Evolutionary conservation across 768 basidiomycete species (phyloP).

Genomic region (Cystobasidium ongulense): DNA sequence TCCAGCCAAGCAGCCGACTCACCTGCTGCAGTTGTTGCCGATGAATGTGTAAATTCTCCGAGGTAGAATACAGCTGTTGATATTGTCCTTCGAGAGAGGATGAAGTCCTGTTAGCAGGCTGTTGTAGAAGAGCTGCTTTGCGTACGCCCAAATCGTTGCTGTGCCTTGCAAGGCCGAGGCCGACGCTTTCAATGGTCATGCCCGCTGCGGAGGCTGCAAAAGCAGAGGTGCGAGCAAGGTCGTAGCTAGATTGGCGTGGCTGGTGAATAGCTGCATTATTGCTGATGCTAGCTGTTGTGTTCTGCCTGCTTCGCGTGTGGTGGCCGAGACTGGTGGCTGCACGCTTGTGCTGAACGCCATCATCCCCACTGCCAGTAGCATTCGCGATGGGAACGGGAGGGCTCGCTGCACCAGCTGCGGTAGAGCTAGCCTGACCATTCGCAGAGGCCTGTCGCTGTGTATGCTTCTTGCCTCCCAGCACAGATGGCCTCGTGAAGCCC

Average conservation of each 20-base stretch:
- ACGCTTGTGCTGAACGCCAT: neutral
- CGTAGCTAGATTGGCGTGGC: neutral
- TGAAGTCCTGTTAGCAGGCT: neutral
- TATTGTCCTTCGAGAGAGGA: neutral
- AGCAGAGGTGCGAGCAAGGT: neutral
- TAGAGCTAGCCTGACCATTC: neutral
- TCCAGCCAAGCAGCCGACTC: neutral
- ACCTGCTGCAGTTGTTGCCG: neutral
- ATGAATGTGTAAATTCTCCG: neutral
- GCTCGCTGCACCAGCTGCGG: neutral
- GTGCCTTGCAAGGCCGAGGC: neutral
- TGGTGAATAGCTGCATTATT: neutral
- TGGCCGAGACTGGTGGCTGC: neutral
- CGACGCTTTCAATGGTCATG: neutral
- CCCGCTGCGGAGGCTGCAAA: neutral
- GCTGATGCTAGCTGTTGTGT: neutral
- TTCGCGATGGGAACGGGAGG: neutral
- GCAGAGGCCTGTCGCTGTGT: slow-evolving; percentile 1
- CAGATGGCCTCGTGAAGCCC: slow-evolving; percentile 4
- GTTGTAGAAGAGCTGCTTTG: neutral
- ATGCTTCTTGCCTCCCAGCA: slow-evolving; percentile 6
- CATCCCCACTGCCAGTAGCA: neutral
- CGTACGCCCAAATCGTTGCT: neutral
- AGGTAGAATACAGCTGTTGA: neutral
- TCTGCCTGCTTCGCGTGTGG: neutral